phyloP scores from a whole-genome alignment of 192 early-diverging fungal genomes.

The Backusella tarrabulga region DNA sequence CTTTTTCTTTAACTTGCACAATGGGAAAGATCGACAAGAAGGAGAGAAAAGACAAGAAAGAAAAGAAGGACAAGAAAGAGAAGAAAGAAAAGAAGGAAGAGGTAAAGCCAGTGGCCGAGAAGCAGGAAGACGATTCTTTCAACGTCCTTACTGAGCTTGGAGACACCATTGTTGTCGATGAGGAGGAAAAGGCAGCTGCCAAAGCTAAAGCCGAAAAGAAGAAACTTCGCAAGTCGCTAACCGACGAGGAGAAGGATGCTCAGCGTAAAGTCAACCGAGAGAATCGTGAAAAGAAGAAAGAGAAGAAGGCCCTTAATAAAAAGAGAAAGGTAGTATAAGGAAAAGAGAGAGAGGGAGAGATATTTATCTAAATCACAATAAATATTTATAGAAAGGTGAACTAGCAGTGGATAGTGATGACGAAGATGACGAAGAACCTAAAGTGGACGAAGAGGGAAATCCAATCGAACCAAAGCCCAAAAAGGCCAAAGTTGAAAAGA shows the following conservation, averaged over 20 bases:
- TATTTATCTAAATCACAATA: background rate
- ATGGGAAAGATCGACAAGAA: slow-evolving; percentile 5
- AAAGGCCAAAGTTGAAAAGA: slow-evolving; percentile 9
- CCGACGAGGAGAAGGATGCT: slow-evolving; percentile 17
- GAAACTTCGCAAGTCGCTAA: background rate
- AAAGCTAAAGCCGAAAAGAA: slow-evolving; percentile 8
- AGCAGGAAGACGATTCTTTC: slow-evolving; percentile 18
- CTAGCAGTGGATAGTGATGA: slow-evolving; percentile 29
- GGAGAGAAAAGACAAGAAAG: background rate
- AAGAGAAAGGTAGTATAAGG: slow-evolving; percentile 32
- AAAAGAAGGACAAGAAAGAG: background rate
- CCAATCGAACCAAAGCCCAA: slow-evolving; percentile 42
- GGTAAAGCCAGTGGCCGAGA: background rate
- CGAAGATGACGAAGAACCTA: slow-evolving; percentile 39
- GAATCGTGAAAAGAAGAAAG: slow-evolving; percentile 42
- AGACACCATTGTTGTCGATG: slow-evolving; percentile 8
- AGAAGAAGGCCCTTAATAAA: slow-evolving; percentile 40
- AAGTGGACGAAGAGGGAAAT: slow-evolving; percentile 38
- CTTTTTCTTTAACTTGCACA: background rate
- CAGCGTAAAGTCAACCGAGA: slow-evolving; percentile 34
- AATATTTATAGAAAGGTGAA: slow-evolving; percentile 32
- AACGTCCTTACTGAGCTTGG: slow-evolving; percentile 6
- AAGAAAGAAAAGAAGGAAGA: background rate
- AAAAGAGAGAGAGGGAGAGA: background rate
- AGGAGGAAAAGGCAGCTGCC: slow-evolving; percentile 11